Conservation (phyloP, 768 basidiomycete genomes). For the Amanita rubescens region DNA sequence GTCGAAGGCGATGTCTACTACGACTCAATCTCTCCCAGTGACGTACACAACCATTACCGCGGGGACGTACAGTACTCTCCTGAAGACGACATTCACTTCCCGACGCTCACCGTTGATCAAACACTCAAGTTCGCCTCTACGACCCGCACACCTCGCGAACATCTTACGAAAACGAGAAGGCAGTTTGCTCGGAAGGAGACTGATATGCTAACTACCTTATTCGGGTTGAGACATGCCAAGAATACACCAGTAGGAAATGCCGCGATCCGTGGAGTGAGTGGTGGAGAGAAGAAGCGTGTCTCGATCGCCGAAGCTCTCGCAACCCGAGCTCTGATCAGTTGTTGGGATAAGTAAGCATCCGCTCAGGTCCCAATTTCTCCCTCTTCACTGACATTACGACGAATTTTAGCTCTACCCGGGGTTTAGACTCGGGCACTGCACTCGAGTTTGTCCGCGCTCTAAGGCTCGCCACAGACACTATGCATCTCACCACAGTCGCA, state of each 20-base stretch:
- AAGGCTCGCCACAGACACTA: constrained; percentile 55
- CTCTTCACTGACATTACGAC: not conserved
- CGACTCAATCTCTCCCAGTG: constrained; percentile 61
- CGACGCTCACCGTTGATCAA: constrained; percentile 73
- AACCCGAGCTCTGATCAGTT: constrained; percentile 51
- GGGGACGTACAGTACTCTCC: constrained; percentile 80
- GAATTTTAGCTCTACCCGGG: constrained; percentile 47
- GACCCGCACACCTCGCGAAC: constrained; percentile 57
- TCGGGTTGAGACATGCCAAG: constrained; percentile 68
- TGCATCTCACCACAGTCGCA: constrained; percentile 52
- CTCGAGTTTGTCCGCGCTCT: constrained; percentile 65
- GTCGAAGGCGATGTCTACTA: constrained; percentile 71
- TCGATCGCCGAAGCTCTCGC: constrained; percentile 56
- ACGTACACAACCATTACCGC: constrained; percentile 57
- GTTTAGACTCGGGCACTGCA: constrained; percentile 63
- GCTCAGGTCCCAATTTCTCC: not conserved
- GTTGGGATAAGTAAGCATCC: constrained; percentile 70
- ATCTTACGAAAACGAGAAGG: constrained; percentile 36
- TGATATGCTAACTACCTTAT: constrained; percentile 56
- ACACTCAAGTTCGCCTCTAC: constrained; percentile 66
- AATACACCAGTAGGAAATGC: constrained; percentile 76
- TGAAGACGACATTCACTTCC: constrained; percentile 83
- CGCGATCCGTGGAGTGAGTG: constrained; percentile 61
- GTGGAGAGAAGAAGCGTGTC: constrained; percentile 78
- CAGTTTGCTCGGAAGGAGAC: constrained; percentile 38